Evolutionary conservation across 1,284 basidiomycete species (phyloP).

Genomic region (Ganoderma boninense): DNA sequence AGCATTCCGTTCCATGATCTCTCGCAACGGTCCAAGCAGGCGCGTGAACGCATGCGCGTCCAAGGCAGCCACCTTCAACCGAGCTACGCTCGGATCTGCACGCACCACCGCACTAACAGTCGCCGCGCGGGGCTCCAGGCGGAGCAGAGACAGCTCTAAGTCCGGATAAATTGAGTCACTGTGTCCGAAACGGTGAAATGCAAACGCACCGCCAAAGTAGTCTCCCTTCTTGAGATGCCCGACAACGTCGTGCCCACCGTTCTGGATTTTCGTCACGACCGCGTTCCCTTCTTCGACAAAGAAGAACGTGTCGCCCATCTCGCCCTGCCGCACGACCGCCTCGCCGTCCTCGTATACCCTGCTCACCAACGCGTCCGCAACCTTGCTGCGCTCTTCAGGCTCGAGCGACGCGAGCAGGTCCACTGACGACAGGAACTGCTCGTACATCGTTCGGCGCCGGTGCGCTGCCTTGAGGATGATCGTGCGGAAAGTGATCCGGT

Average conservation of each 20-base stretch:
- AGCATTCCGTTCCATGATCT: conserved; percentile 89
- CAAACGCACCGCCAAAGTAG: conserved; percentile 92
- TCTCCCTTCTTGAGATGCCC: conserved; percentile 88
- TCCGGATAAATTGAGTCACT: conserved; percentile 10
- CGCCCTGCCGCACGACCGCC: conserved; percentile 90
- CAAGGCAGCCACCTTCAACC: conserved; percentile 92
- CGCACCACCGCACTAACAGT: conserved; percentile 88
- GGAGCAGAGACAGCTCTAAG: conserved; percentile 85
- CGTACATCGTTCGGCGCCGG: conserved; percentile 92
- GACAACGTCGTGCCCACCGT: conserved; percentile 72
- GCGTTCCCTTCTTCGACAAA: conserved; percentile 96
- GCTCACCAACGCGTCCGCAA: conserved; percentile 94
- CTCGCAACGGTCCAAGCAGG: conserved; percentile 88
- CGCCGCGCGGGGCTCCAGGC: conserved; percentile 89
- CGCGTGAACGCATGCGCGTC: conserved; percentile 96
- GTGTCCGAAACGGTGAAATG: neutral
- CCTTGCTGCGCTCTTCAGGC: conserved; percentile 92
- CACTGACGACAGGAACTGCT: conserved; percentile 94
- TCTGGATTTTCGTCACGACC: conserved; percentile 80
- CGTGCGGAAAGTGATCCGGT: conserved; percentile 98
- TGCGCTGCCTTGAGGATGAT: conserved; percentile 93
- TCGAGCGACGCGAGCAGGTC: conserved; percentile 88
- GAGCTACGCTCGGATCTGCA: conserved; percentile 56
- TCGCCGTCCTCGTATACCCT: conserved; percentile 85
- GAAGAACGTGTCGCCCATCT: conserved; percentile 97